These are phyloP conservation scores for Stemphylium beticola DNA, from an alignment of 2,329 filamentous ascomycete genomes.

Conservation along the genomic window DNA sequence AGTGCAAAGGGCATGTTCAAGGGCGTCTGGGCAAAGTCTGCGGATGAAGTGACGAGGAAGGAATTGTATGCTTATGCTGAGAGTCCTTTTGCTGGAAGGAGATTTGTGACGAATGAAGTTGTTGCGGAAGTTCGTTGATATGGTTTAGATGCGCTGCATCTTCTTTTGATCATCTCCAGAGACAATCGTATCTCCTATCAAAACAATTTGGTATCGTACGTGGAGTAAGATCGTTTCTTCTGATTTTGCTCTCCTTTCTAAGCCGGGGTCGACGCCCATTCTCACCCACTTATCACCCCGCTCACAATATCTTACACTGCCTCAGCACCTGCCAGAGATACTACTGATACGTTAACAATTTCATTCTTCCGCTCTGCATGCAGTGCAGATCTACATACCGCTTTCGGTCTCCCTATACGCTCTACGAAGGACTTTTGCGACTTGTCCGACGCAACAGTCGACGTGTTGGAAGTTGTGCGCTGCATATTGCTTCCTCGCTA, in stretches of 20 bases:
- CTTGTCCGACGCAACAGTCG: no score
- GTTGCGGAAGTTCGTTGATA: conserved; percentile 24
- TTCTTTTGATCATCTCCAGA: not conserved
- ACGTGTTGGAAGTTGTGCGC: no score
- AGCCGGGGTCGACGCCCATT: not conserved
- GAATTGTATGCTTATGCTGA: conserved; percentile 34
- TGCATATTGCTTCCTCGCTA: no score
- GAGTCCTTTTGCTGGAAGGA: conserved; percentile 33
- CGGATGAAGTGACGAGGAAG: conserved; percentile 28
- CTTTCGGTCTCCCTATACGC: conserved; percentile 2
- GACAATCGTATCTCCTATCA: not conserved
- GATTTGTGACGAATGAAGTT: conserved; percentile 34
- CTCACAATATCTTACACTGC: conserved; percentile 5
- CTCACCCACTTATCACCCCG: not conserved
- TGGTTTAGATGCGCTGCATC: not conserved
- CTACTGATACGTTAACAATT: not conserved
- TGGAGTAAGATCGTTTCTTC: no score
- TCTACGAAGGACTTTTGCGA: not conserved
- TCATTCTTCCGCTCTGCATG: no score
- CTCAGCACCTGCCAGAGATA: conserved; percentile 5
- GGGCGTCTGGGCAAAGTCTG: conserved; percentile 44
- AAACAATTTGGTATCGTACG: not conserved
- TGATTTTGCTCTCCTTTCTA: not conserved
- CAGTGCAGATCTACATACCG: not conserved
- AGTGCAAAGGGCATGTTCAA: conserved; percentile 43